Evolutionary conservation across 129 eudicot genomes (phyloP).

Genomic region (Smallanthus sonchifolius): DNA sequence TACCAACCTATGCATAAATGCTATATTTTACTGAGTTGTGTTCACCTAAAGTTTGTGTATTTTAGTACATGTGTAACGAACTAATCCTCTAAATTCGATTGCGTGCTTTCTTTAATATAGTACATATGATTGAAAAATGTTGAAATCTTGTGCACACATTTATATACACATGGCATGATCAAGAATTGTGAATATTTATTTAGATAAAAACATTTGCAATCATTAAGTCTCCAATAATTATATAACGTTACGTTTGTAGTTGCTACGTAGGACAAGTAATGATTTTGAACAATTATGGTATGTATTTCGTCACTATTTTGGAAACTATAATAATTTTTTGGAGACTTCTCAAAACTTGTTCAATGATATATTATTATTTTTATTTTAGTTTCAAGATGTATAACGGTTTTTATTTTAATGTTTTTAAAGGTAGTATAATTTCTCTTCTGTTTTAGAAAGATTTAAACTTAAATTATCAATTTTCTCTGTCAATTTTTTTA

Average conservation of each 20-base stretch:
- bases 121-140: slow-evolving; percentile 14
- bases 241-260: slow-evolving; percentile 13
- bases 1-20: slow-evolving; percentile 22
- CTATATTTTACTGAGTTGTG: slow-evolving; percentile 14
- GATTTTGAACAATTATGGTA: neutral
- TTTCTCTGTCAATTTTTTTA: no score
- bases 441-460: no score
- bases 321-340: neutral
- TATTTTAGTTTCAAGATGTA: no score
- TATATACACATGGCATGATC: slow-evolving; percentile 3
- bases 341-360: neutral
- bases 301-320: neutral
- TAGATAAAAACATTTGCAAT: slow-evolving; percentile 5
- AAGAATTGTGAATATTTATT: neutral
- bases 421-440: no score
- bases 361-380: neutral
- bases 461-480: no score
- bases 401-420: no score
- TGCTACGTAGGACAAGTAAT: slow-evolving; percentile 8
- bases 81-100: neutral
- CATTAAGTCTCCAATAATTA: slow-evolving; percentile 15
- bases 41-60: neutral
- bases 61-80: slow-evolving; percentile 10
- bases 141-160: neutral
- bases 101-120: slow-evolving; percentile 19